Evolutionary conservation across 805 yeast genomes (phyloP), one percentile per base, ranked within the genome.

Genomic region (Kockiozyma suomiensis): DNA sequence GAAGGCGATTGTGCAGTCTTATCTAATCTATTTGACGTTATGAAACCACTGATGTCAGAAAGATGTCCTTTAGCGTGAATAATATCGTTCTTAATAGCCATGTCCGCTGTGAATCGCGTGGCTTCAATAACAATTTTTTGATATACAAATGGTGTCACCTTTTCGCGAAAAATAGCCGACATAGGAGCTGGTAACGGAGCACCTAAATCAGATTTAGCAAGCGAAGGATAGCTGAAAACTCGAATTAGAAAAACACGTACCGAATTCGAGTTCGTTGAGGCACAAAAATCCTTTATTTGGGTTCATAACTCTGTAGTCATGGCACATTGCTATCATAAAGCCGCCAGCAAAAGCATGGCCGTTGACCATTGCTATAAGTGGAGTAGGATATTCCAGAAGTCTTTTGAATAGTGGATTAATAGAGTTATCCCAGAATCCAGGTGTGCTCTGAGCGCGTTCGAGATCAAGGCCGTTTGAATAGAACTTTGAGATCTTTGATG

Each of bases 341-440:
- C 77, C 78, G 3, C 76, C 78, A 1, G 78, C 78, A 67, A 75
- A 75, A 10, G 75, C 76, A 58, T 75, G 78, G 46, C 78, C 78
- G 56, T 75, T 75, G 38, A 75, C 67, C 52, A 68, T 58, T 5
- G 78, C 78, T 26, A 75, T 69, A 17, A 77, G 74, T 13, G 78
- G 78, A 70, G 74, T 71, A 19, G 78, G 78, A 62, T 71, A 75
- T 65, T 72, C 72, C 41, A 76, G 64, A 26, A 73, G 58, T 17
- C 69, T 68, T 37, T 72, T 66, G 72, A 73, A 69, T 43, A 73
- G 59, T 28, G 73, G 70, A 59, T 70, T 74, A 62, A 71, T 70
- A 32, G 58, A 46, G 35, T 72, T 66, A 35, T 63, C 69, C 63
- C 73, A 75, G 67, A 75, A 75, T 26, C 66, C 67, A 4, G 70